Evolutionary conservation across 1,284 basidiomycete species (phyloP), one percentile per base, ranked within the genome.

Genomic region (Neolentinus lepideus): DNA sequence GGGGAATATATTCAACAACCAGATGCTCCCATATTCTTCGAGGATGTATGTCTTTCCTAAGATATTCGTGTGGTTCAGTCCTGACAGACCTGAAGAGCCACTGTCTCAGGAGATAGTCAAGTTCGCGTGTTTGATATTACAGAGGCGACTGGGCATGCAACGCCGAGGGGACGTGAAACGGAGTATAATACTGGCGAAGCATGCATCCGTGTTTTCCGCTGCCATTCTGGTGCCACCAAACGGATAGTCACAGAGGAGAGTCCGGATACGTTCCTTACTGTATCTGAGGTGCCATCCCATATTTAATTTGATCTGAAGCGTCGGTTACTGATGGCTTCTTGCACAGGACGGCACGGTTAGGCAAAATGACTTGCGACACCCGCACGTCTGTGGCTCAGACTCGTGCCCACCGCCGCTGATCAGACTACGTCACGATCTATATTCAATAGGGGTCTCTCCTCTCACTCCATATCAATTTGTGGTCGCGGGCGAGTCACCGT

Each of bases 1-100:
- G 26, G 83, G 80, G 16, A 97, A 97, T 66, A 94, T 98, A 57
- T 98, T 98, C 75, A 88, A 85, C 57, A 84, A 84, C 1, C 85
- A 91, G 54, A 90, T 91, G 78, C 75, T 96, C 1, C 92, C 93
- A 0, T 74, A 83, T 62, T 86, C 86, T 19, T 76, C 80, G 36
- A 75, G 82, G 58, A 83, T 86, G 84, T 86, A 63, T 70, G 77
- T 69, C 24, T 27, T 47, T 47, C 54, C 52, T 52, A 16, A 4
- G 21, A 3, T 55, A 57, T 45, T 14, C 19, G 33, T 57, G 59
- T 62, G 38, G 57, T 57, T 14, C 51, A 62, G 54, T 25, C 67
- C 63, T 25, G 14, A 52, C 31, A 22, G 4, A 45, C 52, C 57
- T 50, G 38, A 54, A 89, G 86, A 56, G 88, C 79, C 2, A 87